Conservation (phyloP, 495 filamentous ascomycete species). For the Rhizodiscina lignyota region DNA sequence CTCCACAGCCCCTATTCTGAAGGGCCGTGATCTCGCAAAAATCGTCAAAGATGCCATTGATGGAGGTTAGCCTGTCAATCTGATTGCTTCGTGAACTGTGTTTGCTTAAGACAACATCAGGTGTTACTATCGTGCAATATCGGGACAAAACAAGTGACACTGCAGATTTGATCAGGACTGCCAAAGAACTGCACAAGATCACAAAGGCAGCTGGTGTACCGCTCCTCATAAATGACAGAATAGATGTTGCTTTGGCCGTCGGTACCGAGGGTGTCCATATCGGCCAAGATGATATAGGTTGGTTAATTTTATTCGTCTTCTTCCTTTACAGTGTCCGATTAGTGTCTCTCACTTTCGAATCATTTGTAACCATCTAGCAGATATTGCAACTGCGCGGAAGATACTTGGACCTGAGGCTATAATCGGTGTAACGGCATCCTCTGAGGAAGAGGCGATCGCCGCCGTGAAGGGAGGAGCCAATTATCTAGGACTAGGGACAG, state of each 20-base stretch:
- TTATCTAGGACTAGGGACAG: constrained; percentile 76
- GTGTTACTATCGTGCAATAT: constrained; percentile 78
- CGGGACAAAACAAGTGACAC: constrained; percentile 79
- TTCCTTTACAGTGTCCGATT: too few relatives aligned
- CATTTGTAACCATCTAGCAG: constrained; percentile 16
- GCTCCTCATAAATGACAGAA: constrained; percentile 87
- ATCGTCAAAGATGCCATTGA: constrained; percentile 63
- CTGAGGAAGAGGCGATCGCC: constrained; percentile 44
- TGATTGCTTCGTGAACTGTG: background rate
- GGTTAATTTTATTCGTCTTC: constrained; percentile 9
- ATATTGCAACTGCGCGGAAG: constrained; percentile 45
- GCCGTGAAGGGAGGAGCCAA: constrained; percentile 60
- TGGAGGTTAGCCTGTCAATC: constrained; percentile 35
- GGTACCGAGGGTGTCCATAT: constrained; percentile 85
- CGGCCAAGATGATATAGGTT: constrained; percentile 87
- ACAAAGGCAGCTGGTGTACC: constrained; percentile 55
- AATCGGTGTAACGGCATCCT: constrained; percentile 56
- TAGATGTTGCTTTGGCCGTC: constrained; percentile 76
- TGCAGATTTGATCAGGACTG: constrained; percentile 50
- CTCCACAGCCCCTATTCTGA: constrained; percentile 65
- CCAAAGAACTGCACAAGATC: constrained; percentile 49
- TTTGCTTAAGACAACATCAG: constrained; percentile 18
- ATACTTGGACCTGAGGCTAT: constrained; percentile 57
- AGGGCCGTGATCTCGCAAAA: constrained; percentile 45
- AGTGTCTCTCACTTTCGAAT: too few relatives aligned